Percentiles rank a stretch among this genome's conserved stretches.
phyloP scores from a whole-genome alignment of 257 asterid species.

The Ilex aquifolium region DNA sequence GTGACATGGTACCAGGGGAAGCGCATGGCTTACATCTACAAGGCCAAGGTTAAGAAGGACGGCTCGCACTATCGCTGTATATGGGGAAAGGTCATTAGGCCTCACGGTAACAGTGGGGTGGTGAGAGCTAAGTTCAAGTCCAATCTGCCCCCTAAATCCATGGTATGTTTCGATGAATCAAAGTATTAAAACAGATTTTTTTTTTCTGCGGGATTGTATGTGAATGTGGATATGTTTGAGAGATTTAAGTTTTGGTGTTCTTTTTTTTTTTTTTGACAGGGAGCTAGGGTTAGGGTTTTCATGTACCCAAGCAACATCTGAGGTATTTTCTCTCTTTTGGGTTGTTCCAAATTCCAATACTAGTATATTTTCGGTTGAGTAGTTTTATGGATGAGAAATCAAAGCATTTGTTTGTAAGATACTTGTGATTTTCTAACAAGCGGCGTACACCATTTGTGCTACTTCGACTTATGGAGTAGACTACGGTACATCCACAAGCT shows the following conservation, averaged over 20 bases:
- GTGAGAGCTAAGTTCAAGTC: slow-evolving; percentile 78
- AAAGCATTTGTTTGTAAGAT: too few species aligned
- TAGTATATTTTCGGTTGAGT: too few species aligned
- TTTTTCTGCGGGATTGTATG: background rate
- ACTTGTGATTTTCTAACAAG: too few species aligned
- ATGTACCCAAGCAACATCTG: slow-evolving; percentile 71
- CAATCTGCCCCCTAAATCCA: slow-evolving; percentile 69
- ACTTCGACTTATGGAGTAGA: too few species aligned
- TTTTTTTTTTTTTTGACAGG: slow-evolving; percentile 28
- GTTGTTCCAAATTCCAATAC: background rate
- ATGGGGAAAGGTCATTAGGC: slow-evolving; percentile 83
- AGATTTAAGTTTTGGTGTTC: background rate
- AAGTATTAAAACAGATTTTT: background rate
- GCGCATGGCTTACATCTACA: slow-evolving; percentile 79
- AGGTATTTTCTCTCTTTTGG: slow-evolving; percentile 13
- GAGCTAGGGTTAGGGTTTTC: slow-evolving; percentile 58
- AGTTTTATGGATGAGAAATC: too few species aligned
- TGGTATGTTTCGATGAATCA: slow-evolving; percentile 27
- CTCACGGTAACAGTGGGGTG: slow-evolving; percentile 87
- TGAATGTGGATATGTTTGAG: background rate
- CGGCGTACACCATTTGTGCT: too few species aligned
- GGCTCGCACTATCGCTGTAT: slow-evolving; percentile 90
- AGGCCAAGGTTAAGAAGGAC: slow-evolving; percentile 79
- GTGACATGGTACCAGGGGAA: slow-evolving; percentile 86
- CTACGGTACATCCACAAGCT: too few species aligned